Conservation (phyloP, 257 asterid species). For the Coffea canephora region DNA sequence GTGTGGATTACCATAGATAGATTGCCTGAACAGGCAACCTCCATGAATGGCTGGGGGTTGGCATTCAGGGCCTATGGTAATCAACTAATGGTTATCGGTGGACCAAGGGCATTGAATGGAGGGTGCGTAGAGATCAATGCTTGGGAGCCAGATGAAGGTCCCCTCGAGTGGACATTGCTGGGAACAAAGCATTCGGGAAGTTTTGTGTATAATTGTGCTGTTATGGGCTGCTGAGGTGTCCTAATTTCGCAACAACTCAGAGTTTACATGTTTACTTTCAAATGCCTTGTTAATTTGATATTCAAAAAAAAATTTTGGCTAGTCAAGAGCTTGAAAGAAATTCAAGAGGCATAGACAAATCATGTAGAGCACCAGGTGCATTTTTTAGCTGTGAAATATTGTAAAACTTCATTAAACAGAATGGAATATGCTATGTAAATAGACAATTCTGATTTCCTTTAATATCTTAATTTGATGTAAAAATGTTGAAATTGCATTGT, state of each 20-base stretch:
- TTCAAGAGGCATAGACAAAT: no score
- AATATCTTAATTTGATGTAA: no score
- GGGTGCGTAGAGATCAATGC: conserved; percentile 72
- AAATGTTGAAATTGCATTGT: no score
- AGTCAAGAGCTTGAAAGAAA: conserved; percentile 9
- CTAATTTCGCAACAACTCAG: neutral
- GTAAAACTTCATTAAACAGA: no score
- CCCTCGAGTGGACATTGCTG: conserved; percentile 51
- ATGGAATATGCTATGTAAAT: no score
- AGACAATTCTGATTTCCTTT: no score
- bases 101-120: conserved; percentile 57
- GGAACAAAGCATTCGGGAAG: conserved; percentile 34
- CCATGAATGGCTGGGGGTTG: conserved; percentile 90
- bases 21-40: conserved; percentile 65
- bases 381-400: no score
- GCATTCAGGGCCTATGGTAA: conserved; percentile 90
- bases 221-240: conserved; percentile 41
- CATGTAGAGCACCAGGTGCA: no score
- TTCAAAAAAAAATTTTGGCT: neutral
- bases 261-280: conserved; percentile 3
- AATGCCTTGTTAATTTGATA: conserved; percentile 4
- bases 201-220: conserved; percentile 45
- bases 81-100: conserved; percentile 73
- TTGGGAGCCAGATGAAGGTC: conserved; percentile 34
- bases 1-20: conserved; percentile 63